Evolutionary conservation across 192 early-diverging fungal genomes (phyloP), one percentile per base, ranked within the genome.

Genomic region (Chytriomyces hyalinus): DNA sequence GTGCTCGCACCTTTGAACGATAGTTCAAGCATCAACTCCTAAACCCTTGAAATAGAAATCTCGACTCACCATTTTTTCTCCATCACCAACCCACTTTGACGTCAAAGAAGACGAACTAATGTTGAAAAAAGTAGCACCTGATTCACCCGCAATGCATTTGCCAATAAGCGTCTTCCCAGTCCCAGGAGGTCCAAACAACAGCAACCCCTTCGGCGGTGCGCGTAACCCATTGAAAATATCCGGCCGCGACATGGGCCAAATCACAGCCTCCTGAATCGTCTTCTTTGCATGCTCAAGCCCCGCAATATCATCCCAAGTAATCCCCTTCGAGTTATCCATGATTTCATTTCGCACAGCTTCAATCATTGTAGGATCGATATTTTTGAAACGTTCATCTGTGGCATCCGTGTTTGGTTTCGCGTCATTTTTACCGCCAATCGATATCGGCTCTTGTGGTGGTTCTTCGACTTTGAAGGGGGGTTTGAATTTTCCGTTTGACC

Each of bases 261-360:
- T 92, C 0, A 96, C 92, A 0, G 90, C 89, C 81, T 96, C 94
- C 22, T 87, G 86, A 64, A 96, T 90, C 0, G 93, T 88, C 47
- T 83, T 79, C 78, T 97, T 97, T 22, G 95, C 95, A 48, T 93
- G 92, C 26, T 88, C 87, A 20, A 97, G 81, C 6, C 94, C 94
- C 15, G 93, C 92, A 72, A 97, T 94, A 70, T 95, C 92, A 61
- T 94, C 89, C 93, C 95, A 97, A 6, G 85, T 82, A 3, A 97
- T 89, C 0, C 80, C 48, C 20, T 86, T 78, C 4, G 83, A 63
- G 1, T 78, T 81, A 5, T 90, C 90, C 80, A 97, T 85, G 61
- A 97, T 93, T 82, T 97, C 96, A 80, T 94, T 96, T 75, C 90
- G 88, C 65, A 97, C 94, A 77, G 89, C 90, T 78, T 97, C 94